These are phyloP conservation scores for Ascochyta clinopodiicola DNA, from an alignment of 2,329 filamentous ascomycete species.

Conservation along the genomic window DNA sequence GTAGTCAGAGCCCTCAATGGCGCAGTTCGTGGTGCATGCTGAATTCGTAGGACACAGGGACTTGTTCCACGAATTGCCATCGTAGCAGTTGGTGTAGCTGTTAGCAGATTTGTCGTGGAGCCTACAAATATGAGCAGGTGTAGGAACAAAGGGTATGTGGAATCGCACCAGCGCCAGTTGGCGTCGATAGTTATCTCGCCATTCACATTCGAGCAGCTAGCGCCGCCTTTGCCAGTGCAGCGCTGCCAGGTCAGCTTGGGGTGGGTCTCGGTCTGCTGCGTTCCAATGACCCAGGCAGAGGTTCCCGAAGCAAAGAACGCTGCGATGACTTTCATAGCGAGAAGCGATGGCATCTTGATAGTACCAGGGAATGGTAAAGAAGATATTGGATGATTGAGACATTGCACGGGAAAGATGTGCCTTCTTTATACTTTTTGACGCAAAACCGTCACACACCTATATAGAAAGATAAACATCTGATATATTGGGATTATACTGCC, in stretches of 20 bases:
- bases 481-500: neutral
- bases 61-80: constrained; percentile 50
- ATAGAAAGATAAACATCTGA: neutral
- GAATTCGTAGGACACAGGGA: constrained; percentile 44
- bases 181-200: constrained; percentile 50
- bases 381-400: neutral
- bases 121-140: constrained; percentile 16
- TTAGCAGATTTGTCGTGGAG: constrained; percentile 44
- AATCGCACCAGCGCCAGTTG: constrained; percentile 52
- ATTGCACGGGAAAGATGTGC: neutral
- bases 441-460: neutral
- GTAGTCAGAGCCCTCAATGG: constrained; percentile 51
- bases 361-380: constrained; percentile 6
- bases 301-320: constrained; percentile 35
- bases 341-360: constrained; percentile 31
- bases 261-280: constrained; percentile 48
- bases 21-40: constrained; percentile 44
- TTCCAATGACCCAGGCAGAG: constrained; percentile 25
- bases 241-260: constrained; percentile 47
- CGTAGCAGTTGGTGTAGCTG: constrained; percentile 50
- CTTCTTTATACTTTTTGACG: neutral
- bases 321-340: constrained; percentile 26
- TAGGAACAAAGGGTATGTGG: neutral
- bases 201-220: constrained; percentile 41
- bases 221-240: constrained; percentile 46